Percentiles rank a stretch among this genome's conserved stretches.
phyloP scores from a whole-genome alignment of 1,284 basidiomycete genomes.

The Ganoderma sp. region DNA sequence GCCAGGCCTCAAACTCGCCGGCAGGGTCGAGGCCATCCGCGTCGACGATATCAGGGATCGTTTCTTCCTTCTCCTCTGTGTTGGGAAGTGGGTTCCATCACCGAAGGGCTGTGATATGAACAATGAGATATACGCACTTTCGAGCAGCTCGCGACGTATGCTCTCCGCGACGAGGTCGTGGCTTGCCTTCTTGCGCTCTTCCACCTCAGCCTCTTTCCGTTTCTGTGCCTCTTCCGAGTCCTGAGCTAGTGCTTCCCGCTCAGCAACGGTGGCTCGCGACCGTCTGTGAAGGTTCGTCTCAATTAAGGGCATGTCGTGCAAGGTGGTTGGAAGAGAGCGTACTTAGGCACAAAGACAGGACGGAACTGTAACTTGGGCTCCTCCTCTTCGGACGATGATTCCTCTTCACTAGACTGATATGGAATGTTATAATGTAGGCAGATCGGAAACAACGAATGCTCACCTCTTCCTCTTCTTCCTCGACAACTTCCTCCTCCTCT shows the following conservation, averaged over 20 bases:
- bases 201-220: conserved; percentile 69
- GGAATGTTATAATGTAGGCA: neutral
- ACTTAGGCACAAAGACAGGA: conserved; percentile 93
- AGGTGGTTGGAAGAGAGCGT: conserved; percentile 34
- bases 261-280: conserved; percentile 68
- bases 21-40: conserved; percentile 92
- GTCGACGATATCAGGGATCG: conserved; percentile 90
- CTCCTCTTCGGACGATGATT: conserved; percentile 73
- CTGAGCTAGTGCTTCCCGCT: conserved; percentile 66
- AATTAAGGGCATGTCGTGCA: neutral
- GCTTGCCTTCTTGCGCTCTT: conserved; percentile 78
- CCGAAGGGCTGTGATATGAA: neutral
- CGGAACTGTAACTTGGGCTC: conserved; percentile 71
- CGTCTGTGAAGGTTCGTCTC: conserved; percentile 55
- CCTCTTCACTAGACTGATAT: conserved; percentile 74
- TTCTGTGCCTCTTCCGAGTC: conserved; percentile 72
- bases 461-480: conserved; percentile 55
- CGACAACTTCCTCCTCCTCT: conserved; percentile 53
- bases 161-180: conserved; percentile 89
- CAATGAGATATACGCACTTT: conserved; percentile 59
- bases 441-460: conserved; percentile 35
- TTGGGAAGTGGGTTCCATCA: neutral
- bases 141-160: conserved; percentile 81
- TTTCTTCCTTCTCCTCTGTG: conserved; percentile 84
- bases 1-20: conserved; percentile 96